Evolutionary conservation across 139 green algal species (phyloP).

Genomic region (Bryopsis sp.): DNA sequence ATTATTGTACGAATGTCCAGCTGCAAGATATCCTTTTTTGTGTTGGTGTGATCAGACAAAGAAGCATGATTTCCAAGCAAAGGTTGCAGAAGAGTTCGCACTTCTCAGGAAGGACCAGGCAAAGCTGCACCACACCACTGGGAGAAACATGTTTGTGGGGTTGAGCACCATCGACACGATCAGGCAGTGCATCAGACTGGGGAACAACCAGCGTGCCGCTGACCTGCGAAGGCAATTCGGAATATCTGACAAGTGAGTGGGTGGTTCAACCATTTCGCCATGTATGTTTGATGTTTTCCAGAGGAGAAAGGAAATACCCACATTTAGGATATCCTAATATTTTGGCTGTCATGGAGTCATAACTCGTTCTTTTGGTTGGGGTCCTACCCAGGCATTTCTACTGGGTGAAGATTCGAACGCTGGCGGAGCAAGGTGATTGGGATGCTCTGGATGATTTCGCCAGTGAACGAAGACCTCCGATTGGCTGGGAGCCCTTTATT

Average conservation of each 20-base stretch:
- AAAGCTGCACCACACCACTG: conserved; percentile 51
- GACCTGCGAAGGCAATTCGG: conserved; percentile 9
- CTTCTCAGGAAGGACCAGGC: conserved; percentile 42
- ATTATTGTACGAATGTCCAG: no score
- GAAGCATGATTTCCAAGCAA: conserved; percentile 46
- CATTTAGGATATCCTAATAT: not conserved
- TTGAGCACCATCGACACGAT: conserved; percentile 45
- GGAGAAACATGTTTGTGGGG: conserved; percentile 48
- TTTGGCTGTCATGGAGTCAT: not conserved
- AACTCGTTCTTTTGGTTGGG: no score
- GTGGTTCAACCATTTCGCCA: no score
- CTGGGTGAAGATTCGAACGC: conserved; percentile 32
- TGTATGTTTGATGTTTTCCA: not conserved
- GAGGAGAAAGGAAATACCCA: not conserved
- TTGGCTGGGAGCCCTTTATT: conserved; percentile 51
- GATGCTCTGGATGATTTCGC: conserved; percentile 45
- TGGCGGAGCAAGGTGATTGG: conserved; percentile 51
- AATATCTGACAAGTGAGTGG: conserved; percentile 9
- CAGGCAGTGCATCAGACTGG: conserved; percentile 35
- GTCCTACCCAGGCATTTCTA: conserved; percentile 14
- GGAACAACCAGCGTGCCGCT: conserved; percentile 32
- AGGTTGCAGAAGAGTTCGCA: conserved; percentile 33
- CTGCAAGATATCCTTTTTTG: no score
- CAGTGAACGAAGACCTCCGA: conserved; percentile 30
- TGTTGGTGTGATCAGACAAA: conserved; percentile 8